Conservation (phyloP, 106 monocot genomes). For the Acanthochlamys bracteata region DNA sequence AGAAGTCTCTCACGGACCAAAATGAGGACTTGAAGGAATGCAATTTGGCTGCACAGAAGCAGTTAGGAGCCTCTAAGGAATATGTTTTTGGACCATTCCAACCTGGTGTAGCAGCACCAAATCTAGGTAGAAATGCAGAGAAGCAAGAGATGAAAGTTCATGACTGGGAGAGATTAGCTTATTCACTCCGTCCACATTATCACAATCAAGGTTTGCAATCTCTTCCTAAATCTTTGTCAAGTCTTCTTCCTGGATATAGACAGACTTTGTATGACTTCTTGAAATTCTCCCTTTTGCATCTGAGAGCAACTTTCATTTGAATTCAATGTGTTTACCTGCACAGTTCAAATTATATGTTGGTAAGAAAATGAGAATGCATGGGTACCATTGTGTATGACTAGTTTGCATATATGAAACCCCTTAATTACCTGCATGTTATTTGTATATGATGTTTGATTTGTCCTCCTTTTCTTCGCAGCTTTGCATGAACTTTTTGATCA, state of each 20-base stretch:
- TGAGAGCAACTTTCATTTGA: no score
- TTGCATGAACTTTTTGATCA: slow-evolving; percentile 79
- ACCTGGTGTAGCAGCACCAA: slow-evolving; percentile 26
- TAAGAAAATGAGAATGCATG: no score
- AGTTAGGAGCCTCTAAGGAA: slow-evolving; percentile 33
- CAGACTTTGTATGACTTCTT: neutral
- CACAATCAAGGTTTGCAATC: slow-evolving; percentile 38
- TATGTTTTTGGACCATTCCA: slow-evolving; percentile 80
- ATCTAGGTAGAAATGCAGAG: slow-evolving; percentile 1
- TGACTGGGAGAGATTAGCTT: slow-evolving; percentile 64
- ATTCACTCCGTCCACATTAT: slow-evolving; percentile 57
- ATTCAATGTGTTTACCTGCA: no score
- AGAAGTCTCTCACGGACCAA: slow-evolving; percentile 25
- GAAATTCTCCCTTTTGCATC: neutral
- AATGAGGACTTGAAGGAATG: slow-evolving; percentile 34
- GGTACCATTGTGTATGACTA: no score
- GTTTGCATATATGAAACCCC: neutral
- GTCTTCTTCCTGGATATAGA: neutral
- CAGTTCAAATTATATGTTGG: no score
- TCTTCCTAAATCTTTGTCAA: neutral
- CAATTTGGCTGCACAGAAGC: slow-evolving; percentile 55
- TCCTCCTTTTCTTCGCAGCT: slow-evolving; percentile 31
- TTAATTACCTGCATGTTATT: neutral
- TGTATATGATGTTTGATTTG: neutral
- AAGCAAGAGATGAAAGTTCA: slow-evolving; percentile 8